phyloP scores from a whole-genome alignment of 2,329 filamentous ascomycete species.

The Podosphaera xanthii region DNA sequence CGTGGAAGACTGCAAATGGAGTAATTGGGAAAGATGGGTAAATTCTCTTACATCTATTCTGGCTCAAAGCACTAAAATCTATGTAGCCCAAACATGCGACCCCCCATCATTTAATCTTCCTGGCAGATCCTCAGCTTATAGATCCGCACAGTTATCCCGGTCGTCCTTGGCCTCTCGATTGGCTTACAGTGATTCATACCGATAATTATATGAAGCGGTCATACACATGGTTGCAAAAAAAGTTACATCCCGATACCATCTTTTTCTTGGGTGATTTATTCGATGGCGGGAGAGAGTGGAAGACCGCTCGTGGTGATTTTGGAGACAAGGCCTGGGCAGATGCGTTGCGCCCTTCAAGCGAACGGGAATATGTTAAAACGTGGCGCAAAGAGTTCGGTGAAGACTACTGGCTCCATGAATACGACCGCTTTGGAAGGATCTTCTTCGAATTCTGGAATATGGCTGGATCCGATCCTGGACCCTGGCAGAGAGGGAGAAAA shows the following conservation, averaged over 20 bases:
- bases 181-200: conserved; percentile 46
- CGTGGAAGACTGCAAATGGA: conserved; percentile 57
- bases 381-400: conserved; percentile 60
- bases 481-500: conserved; percentile 45
- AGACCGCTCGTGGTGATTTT: conserved; percentile 38
- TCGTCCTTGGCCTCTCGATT: conserved; percentile 46
- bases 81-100: conserved; percentile 48
- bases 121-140: conserved; percentile 52
- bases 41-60: conserved; percentile 12
- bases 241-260: conserved; percentile 63
- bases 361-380: conserved; percentile 32
- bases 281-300: conserved; percentile 91
- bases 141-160: conserved; percentile 55
- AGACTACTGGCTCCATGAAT: conserved; percentile 70
- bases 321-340: conserved; percentile 33
- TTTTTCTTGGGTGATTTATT: conserved; percentile 90
- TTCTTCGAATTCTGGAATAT: conserved; percentile 52
- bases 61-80: conserved; percentile 7
- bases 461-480: conserved; percentile 28
- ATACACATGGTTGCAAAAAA: conserved; percentile 54
- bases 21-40: conserved; percentile 85
- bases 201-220: conserved; percentile 76
- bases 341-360: conserved; percentile 25
- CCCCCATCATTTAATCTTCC: conserved; percentile 51
- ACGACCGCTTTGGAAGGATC: conserved; percentile 62